Evolutionary conservation across 2,329 filamentous ascomycete genomes (phyloP), one percentile per base, ranked within the genome.

Genomic region (Fusarium austroafricanum): DNA sequence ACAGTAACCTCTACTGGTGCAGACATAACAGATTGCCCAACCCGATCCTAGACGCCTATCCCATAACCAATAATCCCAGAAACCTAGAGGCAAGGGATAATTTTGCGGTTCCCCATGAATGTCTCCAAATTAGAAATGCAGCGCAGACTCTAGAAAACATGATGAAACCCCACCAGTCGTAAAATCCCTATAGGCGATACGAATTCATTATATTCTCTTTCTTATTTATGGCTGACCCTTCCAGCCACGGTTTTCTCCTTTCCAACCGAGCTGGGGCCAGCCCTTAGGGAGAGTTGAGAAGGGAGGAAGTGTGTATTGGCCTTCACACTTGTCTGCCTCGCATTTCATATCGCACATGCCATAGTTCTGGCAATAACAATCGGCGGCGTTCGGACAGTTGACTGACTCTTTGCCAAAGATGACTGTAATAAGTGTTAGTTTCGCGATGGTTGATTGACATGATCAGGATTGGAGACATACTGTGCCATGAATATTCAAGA

Each of bases 281-380:
- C 86, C 89, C 29, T 83, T 69, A 0, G 89, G 89, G 10, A 91
- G 77, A 3, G 79, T 83, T 2, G 87, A 83, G 65, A 78, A 89
- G 0, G 82, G 83, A 4, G 89, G 89, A 9, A 91, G 79, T 4
- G 78, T 79, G 73, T 91, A 92, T 57, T 87, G 84, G 4, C 83
- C 83, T 6, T 83, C 78, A 71, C 89, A 91, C 26, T 79, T 80
- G 21, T 81, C 78, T 18, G 79, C 73, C 2, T 79, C 75, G 71
- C 81, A 83, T 14, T 78, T 69, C 37, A 82, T 55, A 49, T 79
- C 73, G 75, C 90, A 92, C 26, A 89, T 70, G 1, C 89, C 89
- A 70, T 89, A 92, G 17, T 87, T 83, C 39, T 89, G 86, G 77
- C 90, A 92, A 75, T 91, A 91, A 74, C 89, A 92, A 10, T 86